Conservation (phyloP, 148 eudicot species). For the Vaccinium corymbosum region DNA sequence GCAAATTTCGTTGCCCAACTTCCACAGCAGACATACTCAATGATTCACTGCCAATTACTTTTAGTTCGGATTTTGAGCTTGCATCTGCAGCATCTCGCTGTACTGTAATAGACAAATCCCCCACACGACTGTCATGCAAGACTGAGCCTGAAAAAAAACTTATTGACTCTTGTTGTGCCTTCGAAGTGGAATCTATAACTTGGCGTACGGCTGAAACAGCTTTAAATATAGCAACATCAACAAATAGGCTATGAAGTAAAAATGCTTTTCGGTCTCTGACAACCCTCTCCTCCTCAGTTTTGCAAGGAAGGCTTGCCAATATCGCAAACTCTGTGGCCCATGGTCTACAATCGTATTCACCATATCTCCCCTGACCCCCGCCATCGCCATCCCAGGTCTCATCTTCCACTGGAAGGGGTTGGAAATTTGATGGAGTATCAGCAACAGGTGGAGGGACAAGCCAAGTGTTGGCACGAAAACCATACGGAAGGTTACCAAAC, state of each 20-base stretch:
- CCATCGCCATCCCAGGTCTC: slow-evolving; percentile 95
- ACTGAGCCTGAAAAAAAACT: slow-evolving; percentile 34
- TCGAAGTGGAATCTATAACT: slow-evolving; percentile 34
- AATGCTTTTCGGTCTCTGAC: slow-evolving; percentile 94
- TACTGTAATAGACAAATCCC: slow-evolving; percentile 73
- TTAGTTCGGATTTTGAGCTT: slow-evolving; percentile 49
- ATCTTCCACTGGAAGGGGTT: slow-evolving; percentile 75
- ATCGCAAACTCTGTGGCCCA: slow-evolving; percentile 97
- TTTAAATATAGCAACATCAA: slow-evolving; percentile 76
- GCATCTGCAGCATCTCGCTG: slow-evolving; percentile 65
- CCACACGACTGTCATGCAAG: slow-evolving; percentile 60
- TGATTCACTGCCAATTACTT: slow-evolving; percentile 34
- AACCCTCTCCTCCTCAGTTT: slow-evolving; percentile 93
- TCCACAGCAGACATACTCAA: slow-evolving; percentile 40
- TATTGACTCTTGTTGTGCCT: slow-evolving; percentile 12
- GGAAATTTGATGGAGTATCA: slow-evolving; percentile 60
- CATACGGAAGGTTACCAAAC: slow-evolving; percentile 99
- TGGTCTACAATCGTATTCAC: slow-evolving; percentile 63
- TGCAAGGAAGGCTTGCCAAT: slow-evolving; percentile 78
- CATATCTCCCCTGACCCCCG: slow-evolving; percentile 84
- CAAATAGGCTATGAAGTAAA: slow-evolving; percentile 85
- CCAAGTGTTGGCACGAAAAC: slow-evolving; percentile 97
- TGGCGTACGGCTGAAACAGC: slow-evolving; percentile 64
- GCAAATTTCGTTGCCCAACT: slow-evolving; percentile 53
- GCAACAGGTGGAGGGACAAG: slow-evolving; percentile 70